Conservation (phyloP, 108 stramenopile genomes). For the Conticribra weissflogii region DNA sequence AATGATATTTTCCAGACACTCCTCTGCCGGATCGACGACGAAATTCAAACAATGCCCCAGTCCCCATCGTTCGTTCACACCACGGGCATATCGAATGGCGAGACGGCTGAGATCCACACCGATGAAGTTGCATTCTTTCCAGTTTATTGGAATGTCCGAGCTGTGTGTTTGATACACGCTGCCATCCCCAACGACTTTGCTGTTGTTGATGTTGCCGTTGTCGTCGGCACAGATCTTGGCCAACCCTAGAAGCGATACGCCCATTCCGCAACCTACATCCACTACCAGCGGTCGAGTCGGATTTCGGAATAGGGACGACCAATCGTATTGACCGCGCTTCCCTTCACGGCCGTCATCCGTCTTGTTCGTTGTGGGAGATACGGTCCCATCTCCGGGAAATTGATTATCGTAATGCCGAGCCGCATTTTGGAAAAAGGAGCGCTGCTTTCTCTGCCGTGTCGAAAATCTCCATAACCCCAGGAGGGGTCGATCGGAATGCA, state of each 20-base stretch:
- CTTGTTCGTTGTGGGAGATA: too few relatives aligned
- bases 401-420: slow-evolving; percentile 57
- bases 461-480: slow-evolving; percentile 74
- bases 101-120: slow-evolving; percentile 72
- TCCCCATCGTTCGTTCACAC: slow-evolving; percentile 60
- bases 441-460: slow-evolving; percentile 67
- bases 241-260: slow-evolving; percentile 70
- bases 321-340: slow-evolving; percentile 29
- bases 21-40: slow-evolving; percentile 66
- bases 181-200: too few relatives aligned
- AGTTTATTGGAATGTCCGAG: slow-evolving; percentile 25
- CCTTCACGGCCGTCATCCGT: background rate
- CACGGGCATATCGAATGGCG: slow-evolving; percentile 60
- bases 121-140: slow-evolving; percentile 67
- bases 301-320: slow-evolving; percentile 52
- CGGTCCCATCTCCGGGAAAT: too few relatives aligned
- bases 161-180: background rate
- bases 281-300: slow-evolving; percentile 68
- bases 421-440: slow-evolving; percentile 50
- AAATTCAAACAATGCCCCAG: slow-evolving; percentile 44
- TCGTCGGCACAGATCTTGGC: slow-evolving; percentile 9
- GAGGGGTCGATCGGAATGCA: slow-evolving; percentile 65
- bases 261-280: slow-evolving; percentile 83
- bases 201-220: too few relatives aligned
- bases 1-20: slow-evolving; percentile 38